Conservation (phyloP, 805 yeast species). For the Candida arabinofermentans region DNA sequence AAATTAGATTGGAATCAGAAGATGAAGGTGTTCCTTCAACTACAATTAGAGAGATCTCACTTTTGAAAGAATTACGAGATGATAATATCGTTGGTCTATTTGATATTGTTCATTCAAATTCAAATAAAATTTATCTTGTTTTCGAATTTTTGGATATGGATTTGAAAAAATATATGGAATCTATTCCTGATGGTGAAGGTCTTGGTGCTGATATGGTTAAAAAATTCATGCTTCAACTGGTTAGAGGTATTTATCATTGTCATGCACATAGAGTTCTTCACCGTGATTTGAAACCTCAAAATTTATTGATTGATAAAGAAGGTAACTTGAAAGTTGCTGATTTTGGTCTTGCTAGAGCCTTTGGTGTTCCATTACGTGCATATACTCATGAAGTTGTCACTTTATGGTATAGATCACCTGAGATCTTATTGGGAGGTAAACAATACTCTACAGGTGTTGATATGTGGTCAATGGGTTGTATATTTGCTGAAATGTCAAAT, state of each 20-base stretch:
- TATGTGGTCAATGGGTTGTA: conserved; percentile 98
- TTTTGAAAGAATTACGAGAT: conserved; percentile 89
- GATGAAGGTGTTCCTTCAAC: conserved; percentile 99
- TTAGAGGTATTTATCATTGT: conserved; percentile 88
- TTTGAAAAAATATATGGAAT: conserved; percentile 94
- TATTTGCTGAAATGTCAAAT: conserved; percentile 96
- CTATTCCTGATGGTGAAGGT: conserved; percentile 86
- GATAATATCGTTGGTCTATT: conserved; percentile 87
- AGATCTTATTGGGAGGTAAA: conserved; percentile 90
- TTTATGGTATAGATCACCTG: conserved; percentile 97
- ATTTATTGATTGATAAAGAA: conserved; percentile 88
- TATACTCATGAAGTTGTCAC: conserved; percentile 98
- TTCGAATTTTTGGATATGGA: conserved; percentile 93
- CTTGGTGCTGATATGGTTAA: conserved; percentile 88
- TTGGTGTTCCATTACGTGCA: conserved; percentile 94
- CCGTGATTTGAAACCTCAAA: conserved; percentile 96
- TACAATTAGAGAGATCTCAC: conserved; percentile 93
- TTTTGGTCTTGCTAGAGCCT: conserved; percentile 95
- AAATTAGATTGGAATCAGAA: conserved; percentile 92
- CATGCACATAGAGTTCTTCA: conserved; percentile 93
- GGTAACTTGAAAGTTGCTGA: conserved; percentile 90
- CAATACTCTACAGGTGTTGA: conserved; percentile 98
- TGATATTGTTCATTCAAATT: conserved; percentile 93
- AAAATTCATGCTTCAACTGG: conserved; percentile 85
- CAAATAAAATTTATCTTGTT: conserved; percentile 87